Base-by-base conservation (phyloP, 176 grass and related monocot species). In the Thinopyrum elongatum region DNA sequence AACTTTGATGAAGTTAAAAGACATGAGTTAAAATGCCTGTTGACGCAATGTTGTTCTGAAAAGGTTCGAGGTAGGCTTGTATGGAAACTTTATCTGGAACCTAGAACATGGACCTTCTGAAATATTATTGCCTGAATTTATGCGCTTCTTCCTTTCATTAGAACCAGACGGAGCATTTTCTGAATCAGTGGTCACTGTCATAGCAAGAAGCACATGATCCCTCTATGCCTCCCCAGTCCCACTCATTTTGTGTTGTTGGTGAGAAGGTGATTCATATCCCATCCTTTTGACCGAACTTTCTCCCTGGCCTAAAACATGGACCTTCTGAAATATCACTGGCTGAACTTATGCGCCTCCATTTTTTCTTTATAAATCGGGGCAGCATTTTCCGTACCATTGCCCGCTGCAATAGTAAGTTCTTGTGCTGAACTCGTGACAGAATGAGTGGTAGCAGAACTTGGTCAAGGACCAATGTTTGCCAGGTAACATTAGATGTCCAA, bases 41-140 rank as follows among this genome's bases (percentile, higher is more conserved):
- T 82, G 28, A 76, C 5, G 30, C 71, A 71, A 78, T 49, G 35
- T 5, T 70, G 71, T 78, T 64, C 44, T 33, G 34, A 65, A 58
- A 29, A 12, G 41, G 41, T 42, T 42, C 10, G 10, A 70, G 33
- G 80, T 53, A 70, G 38, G 26, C 22, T 61, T 79, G 10, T 15
- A 65, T 61, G 33, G 15, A 7, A 59, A 58, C 28, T 47, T 76
- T 67, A 28, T 60, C 34, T 81, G 67, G 26, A 58, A 89, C 58
- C 42, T 25, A 85, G 87, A 85, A 80, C 26, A 76, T 80, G 67
- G 79, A 66, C 60, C 82, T 75, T 80, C 77, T 28, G 49, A 76
- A 85, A 42, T 12, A 42, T 12, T 42, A 42, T 25, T 26, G 15
- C 15, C 31, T 55, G 76, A 62, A 77, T 63, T 85, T 23, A 27